Conservation (phyloP, 2,329 filamentous ascomycete species). For the Furcasterigmium furcatum region DNA sequence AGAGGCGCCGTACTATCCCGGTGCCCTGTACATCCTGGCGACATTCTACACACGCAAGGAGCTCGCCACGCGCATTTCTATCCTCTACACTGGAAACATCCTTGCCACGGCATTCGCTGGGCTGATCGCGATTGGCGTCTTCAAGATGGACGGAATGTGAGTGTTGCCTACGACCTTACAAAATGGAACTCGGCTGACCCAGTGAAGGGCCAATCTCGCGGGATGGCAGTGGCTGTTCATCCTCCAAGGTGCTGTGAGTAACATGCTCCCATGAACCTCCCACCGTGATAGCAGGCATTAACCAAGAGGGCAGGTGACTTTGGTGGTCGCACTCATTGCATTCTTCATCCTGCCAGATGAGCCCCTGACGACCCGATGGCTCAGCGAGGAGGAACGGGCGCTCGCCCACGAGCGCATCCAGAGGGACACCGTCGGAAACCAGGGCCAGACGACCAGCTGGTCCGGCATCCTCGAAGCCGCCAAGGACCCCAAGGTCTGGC, state of each 20-base stretch:
- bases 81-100: slow-evolving; percentile 22
- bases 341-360: slow-evolving; percentile 18
- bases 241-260: slow-evolving; percentile 11
- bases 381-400: slow-evolving; percentile 30
- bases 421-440: slow-evolving; percentile 6
- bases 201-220: slow-evolving; percentile 9
- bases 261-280: too few species aligned
- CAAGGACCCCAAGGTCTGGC: slow-evolving; percentile 22
- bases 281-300: too few species aligned
- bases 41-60: slow-evolving; percentile 18
- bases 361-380: slow-evolving; percentile 30
- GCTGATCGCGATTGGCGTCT: slow-evolving; percentile 19
- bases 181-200: too few species aligned
- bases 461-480: slow-evolving; percentile 6
- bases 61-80: slow-evolving; percentile 18
- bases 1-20: slow-evolving; percentile 21
- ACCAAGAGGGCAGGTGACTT: too few species aligned
- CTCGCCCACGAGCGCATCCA: slow-evolving; percentile 28
- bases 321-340: slow-evolving; percentile 8
- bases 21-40: slow-evolving; percentile 9
- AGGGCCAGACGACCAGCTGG: slow-evolving; percentile 5
- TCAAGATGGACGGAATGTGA: slow-evolving; percentile 8
- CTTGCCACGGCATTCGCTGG: slow-evolving; percentile 23
- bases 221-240: slow-evolving; percentile 18
- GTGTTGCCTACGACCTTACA: too few species aligned